Percentiles rank a stretch among this genome's conserved stretches.
phyloP scores from a whole-genome alignment of 1,139 yeast genomes.

The Nadsonia commutata region DNA sequence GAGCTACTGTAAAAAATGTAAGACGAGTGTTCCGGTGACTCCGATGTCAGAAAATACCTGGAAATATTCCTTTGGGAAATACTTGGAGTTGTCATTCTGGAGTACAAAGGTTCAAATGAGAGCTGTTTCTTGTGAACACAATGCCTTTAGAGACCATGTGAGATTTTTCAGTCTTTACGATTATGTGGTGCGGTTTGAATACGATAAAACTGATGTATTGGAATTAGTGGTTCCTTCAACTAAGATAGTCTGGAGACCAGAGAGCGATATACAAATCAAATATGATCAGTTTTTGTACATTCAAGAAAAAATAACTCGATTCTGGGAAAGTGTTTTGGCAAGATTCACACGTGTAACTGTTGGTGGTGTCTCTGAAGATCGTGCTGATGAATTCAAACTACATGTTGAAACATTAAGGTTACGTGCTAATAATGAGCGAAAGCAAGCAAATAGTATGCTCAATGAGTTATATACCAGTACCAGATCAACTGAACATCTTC shows the following conservation, averaged over 20 bases:
- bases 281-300: conserved; percentile 46
- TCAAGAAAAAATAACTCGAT: conserved; percentile 36
- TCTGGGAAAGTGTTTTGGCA: conserved; percentile 61
- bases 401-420: conserved; percentile 44
- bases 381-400: conserved; percentile 51
- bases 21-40: conserved; percentile 57
- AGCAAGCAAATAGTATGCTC: conserved; percentile 31
- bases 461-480: conserved; percentile 41
- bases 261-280: conserved; percentile 55
- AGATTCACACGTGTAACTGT: conserved; percentile 67
- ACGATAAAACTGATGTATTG: conserved; percentile 55
- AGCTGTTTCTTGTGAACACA: conserved; percentile 58
- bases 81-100: conserved; percentile 76
- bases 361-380: conserved; percentile 58
- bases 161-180: conserved; percentile 77
- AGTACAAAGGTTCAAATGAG: conserved; percentile 32
- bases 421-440: conserved; percentile 39
- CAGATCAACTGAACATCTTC: conserved; percentile 49
- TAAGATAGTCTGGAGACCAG: conserved; percentile 57
- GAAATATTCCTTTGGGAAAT: conserved; percentile 87
- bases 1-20: conserved; percentile 81
- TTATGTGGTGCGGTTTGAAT: conserved; percentile 65
- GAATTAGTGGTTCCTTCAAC: conserved; percentile 71
- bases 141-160: conserved; percentile 64
- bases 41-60: conserved; percentile 86